Percentiles rank a stretch among this genome's conserved stretches.
These are phyloP conservation scores for Petrea volubilis DNA, from an alignment of 257 asterid species.

Conservation along the genomic window DNA sequence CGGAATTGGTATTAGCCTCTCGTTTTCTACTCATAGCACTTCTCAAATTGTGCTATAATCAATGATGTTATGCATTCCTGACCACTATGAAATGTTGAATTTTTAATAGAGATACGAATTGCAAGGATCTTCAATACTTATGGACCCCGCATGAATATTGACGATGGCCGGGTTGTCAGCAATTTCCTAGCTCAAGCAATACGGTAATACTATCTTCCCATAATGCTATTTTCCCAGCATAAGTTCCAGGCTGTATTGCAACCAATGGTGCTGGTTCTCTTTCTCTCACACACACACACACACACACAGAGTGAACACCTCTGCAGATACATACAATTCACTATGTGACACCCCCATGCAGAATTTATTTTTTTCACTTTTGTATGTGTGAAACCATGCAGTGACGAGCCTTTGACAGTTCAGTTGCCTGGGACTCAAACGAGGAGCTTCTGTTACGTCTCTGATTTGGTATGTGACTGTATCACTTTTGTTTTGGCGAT, in stretches of 20 bases:
- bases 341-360: no score
- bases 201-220: conserved; percentile 50
- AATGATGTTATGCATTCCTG: neutral
- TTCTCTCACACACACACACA: neutral
- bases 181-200: conserved; percentile 97
- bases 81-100: conserved; percentile 14
- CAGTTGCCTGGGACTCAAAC: conserved; percentile 99
- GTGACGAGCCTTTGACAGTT: conserved; percentile 91
- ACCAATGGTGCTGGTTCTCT: neutral
- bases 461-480: conserved; percentile 71
- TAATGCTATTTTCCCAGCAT: no score
- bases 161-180: conserved; percentile 98
- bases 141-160: conserved; percentile 98
- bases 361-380: neutral
- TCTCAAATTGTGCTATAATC: neutral
- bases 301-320: neutral
- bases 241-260: neutral
- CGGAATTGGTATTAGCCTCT: conserved; percentile 65
- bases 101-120: conserved; percentile 71
- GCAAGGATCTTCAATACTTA: conserved; percentile 97
- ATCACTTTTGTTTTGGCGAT: neutral
- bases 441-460: conserved; percentile 91
- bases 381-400: conserved; percentile 32
- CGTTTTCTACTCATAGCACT: neutral
- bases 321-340: no score